These are phyloP conservation scores for Fusarium nanum DNA, from an alignment of 2,329 filamentous ascomycete species.

Conservation along the genomic window DNA sequence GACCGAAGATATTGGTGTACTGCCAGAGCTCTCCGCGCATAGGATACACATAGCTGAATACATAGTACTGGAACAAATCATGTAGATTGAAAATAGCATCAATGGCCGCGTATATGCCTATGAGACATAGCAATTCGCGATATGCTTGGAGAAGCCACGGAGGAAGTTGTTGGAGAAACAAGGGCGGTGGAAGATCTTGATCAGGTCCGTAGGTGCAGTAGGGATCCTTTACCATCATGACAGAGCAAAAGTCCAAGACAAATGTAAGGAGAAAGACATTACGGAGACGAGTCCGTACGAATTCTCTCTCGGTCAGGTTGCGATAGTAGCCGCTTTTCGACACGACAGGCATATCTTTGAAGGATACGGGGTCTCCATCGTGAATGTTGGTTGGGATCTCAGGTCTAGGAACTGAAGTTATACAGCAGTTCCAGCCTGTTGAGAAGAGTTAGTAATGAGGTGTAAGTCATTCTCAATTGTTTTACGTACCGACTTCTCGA, in stretches of 20 bases:
- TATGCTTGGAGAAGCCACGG: slow-evolving; percentile 62
- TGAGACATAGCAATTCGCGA: slow-evolving; percentile 67
- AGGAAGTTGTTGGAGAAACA: slow-evolving; percentile 57
- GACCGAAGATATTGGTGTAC: slow-evolving; percentile 67
- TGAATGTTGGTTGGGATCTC: slow-evolving; percentile 50
- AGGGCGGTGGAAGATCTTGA: slow-evolving; percentile 53
- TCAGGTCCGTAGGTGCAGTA: slow-evolving; percentile 74
- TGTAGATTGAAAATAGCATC: slow-evolving; percentile 69
- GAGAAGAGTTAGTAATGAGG: not conserved
- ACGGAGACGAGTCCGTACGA: slow-evolving; percentile 59
- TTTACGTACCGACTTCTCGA: slow-evolving; percentile 62
- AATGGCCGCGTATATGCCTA: slow-evolving; percentile 70
- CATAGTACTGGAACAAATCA: slow-evolving; percentile 66
- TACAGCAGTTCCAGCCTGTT: slow-evolving; percentile 67
- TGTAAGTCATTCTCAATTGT: not conserved
- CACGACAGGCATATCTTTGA: slow-evolving; percentile 55
- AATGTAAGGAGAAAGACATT: slow-evolving; percentile 70
- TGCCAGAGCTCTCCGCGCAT: slow-evolving; percentile 63
- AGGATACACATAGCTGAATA: slow-evolving; percentile 64
- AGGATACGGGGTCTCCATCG: slow-evolving; percentile 54
- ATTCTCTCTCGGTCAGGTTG: slow-evolving; percentile 55
- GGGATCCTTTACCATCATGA: slow-evolving; percentile 77
- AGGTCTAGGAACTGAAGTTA: slow-evolving; percentile 62
- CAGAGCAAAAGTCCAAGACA: slow-evolving; percentile 75
- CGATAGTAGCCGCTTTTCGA: slow-evolving; percentile 61